Evolutionary conservation across 352 stramenopile genomes (phyloP), one percentile per base, ranked within the genome.

Genomic region (Globisporangium nagaii): DNA sequence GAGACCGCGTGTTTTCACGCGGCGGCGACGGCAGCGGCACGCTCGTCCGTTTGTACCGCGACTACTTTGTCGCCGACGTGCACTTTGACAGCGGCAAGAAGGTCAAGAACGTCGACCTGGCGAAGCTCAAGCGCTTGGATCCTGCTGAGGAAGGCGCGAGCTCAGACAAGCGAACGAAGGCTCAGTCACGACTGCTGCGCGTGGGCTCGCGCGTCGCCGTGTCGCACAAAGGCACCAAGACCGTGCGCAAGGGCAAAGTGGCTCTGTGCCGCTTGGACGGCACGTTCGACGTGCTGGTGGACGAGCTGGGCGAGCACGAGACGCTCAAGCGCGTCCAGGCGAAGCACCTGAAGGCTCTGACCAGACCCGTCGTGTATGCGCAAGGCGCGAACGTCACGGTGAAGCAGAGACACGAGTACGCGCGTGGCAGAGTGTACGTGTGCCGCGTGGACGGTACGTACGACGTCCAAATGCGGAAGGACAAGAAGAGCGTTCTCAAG

Each of bases 21-120:
- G 28, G 63, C 24, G 31, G 56, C 8, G 57, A 71, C 22, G 68
- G 76, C 3, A 41, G 58, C 11, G 82, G 77, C 25, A 86, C 79
- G 17, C 53, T 92, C 53, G 63, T 88, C 30, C 77, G 79, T 6
- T 25, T 89, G 7, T 85, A 88, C 40, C 59, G 61, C 12, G 72
- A 82, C 55, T 92, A 84, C 28, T 84, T 86, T 48, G 79, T 90
- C 5, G 77, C 70, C 0, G 78, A 89, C 27, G 66, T 90, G 0
- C 76, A 84, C 44, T 87, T 86, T 53, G 77, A 92, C 53, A 85
- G 48, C 11, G 79, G 81, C 8, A 62, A 65, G 8, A 72, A 62
- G 25, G 36, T 67, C 7, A 75, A 78, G 53, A 92, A 92, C 60
- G 65, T 92, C 20, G 75, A 76, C 17, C 49, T 92, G 22, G 64